Evolutionary conservation across 257 asterid species (phyloP).

Genomic region (Petrea volubilis): DNA sequence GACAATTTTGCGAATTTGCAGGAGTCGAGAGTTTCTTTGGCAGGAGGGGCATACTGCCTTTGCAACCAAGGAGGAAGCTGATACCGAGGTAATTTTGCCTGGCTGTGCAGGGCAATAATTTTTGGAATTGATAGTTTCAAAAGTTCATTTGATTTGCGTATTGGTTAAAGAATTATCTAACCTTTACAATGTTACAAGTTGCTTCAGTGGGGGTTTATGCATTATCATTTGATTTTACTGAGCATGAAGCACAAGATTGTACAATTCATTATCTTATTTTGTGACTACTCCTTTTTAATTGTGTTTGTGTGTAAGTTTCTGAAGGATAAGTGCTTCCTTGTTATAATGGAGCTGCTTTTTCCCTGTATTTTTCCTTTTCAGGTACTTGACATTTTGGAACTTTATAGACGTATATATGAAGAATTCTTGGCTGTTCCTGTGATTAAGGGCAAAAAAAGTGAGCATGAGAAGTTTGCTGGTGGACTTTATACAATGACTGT

Average conservation of each 20-base stretch:
- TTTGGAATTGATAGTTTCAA: neutral
- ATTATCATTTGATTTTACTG: neutral
- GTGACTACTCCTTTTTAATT: neutral
- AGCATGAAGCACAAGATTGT: neutral
- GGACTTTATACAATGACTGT: slow-evolving; percentile 92
- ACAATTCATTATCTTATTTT: neutral
- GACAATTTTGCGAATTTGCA: slow-evolving; percentile 33
- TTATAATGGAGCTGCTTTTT: neutral
- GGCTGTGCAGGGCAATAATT: neutral
- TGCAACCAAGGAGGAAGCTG: slow-evolving; percentile 94
- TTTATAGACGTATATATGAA: slow-evolving; percentile 86
- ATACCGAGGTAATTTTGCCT: slow-evolving; percentile 60
- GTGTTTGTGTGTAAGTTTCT: too few species aligned
- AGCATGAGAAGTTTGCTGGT: slow-evolving; percentile 96
- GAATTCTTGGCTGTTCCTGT: slow-evolving; percentile 91
- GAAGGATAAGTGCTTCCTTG: neutral
- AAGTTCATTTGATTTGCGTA: neutral
- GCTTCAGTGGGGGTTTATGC: neutral
- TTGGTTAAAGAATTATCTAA: neutral
- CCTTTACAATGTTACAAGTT: neutral
- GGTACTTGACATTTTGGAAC: slow-evolving; percentile 85
- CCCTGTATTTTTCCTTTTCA: slow-evolving; percentile 19
- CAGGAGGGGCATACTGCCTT: slow-evolving; percentile 99
- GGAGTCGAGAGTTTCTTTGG: slow-evolving; percentile 99
- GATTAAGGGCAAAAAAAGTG: slow-evolving; percentile 85